Base-by-base conservation (phyloP, 2,329 filamentous ascomycete genomes). In the Falciphora oryzae region DNA sequence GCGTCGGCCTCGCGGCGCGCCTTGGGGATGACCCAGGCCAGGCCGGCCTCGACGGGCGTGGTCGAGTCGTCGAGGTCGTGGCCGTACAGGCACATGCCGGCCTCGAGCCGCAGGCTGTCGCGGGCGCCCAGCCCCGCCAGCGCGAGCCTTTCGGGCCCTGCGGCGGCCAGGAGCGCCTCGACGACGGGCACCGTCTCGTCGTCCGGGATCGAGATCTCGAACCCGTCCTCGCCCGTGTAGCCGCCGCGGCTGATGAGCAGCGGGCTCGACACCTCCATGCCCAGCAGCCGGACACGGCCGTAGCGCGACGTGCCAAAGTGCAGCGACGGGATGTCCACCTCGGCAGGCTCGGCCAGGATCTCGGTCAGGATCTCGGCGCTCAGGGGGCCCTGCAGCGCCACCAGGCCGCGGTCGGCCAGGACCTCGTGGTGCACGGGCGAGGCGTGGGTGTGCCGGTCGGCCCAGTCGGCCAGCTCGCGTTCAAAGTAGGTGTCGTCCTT, bases 71-170 rank as follows among this genome's bases (percentile, higher is more conserved):
- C 88, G 53, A 99, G 85, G 76, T 99, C 95, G 78, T 98, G 92
- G n/a, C 95, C 95, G 79, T 99, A 99, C n/a, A 99, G 84, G 77
- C 95, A 99, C 94, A 99, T 96, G 67, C 95, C 95, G 0, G 95
- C 95, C 80, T 99, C 95, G 35, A 99, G 87, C 60, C 95, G 89
- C 66, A 99, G 86, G 67, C 90, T 96, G 77, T 99, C 95, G 68
- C 95, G 87, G 2, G 95, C 92, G 13, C 93, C 95, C 0, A 99
- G 85, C 3, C 95, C 95, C 2, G 94, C 93, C 59, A 97, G 85
- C 72, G 90, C 89, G 22, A 97, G 81, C 63, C 77, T 78, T 67
- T 83, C 81, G 3, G 81, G 77, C 14, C 88, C 85, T 31, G 88
- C 88, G 38, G 84, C 80, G 57, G 82, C 75, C 60, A 97, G 84